Conservation (phyloP, 1,284 basidiomycete genomes). For the Coniferiporia weirii region DNA sequence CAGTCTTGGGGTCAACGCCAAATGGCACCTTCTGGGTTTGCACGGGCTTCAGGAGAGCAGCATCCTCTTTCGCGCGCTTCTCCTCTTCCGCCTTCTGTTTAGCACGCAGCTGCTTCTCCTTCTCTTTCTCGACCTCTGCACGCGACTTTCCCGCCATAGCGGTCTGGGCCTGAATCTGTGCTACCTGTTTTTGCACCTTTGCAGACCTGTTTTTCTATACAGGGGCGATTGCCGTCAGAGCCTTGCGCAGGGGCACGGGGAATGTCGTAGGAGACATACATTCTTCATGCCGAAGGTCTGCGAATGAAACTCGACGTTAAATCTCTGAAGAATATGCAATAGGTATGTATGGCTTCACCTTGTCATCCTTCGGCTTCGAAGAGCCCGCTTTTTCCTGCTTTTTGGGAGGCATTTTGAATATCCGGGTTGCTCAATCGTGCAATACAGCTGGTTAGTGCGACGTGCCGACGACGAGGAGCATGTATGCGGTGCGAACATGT, state of each 20-base stretch:
- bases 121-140: slow-evolving; percentile 75
- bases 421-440: not conserved
- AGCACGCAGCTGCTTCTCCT: slow-evolving; percentile 71
- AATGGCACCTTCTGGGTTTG: slow-evolving; percentile 89
- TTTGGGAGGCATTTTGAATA: slow-evolving; percentile 62
- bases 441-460: not conserved
- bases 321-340: too few species aligned
- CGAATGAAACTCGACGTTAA: slow-evolving; percentile 23
- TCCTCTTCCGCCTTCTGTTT: slow-evolving; percentile 80
- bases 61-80: slow-evolving; percentile 82
- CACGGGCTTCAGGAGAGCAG: slow-evolving; percentile 72
- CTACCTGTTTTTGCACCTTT: slow-evolving; percentile 86
- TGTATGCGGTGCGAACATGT: not conserved
- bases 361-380: slow-evolving; percentile 70
- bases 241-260: slow-evolving; percentile 9
- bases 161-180: slow-evolving; percentile 73
- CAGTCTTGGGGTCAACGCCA: slow-evolving; percentile 91
- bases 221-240: not conserved
- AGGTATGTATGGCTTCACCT: slow-evolving; percentile 37
- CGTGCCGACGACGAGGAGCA: not conserved
- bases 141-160: slow-evolving; percentile 72
- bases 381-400: slow-evolving; percentile 49
- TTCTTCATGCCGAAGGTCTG: slow-evolving; percentile 95
- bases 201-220: slow-evolving; percentile 87
- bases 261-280: slow-evolving; percentile 38